Percentiles rank a stretch among this genome's conserved stretches.
Evolutionary conservation across 768 basidiomycete genomes (phyloP).

Genomic region (Tulasnella sp.): DNA sequence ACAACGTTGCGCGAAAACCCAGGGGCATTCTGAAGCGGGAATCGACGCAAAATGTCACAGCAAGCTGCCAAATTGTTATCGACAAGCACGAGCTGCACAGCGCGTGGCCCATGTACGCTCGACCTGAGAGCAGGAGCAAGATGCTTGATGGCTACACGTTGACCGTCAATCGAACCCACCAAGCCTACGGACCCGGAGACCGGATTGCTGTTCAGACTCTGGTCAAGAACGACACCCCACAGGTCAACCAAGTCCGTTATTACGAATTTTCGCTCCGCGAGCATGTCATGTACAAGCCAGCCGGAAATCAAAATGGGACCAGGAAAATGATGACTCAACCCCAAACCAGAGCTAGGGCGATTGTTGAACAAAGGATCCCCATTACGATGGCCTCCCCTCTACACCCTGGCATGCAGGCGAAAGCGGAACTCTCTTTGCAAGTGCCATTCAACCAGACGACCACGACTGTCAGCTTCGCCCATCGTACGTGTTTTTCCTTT

Average conservation of each 20-base stretch:
- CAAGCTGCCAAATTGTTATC: constrained; percentile 68
- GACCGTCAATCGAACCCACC: constrained; percentile 66
- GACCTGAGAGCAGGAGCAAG: constrained; percentile 65
- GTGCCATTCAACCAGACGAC: constrained; percentile 72
- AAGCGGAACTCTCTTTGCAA: constrained; percentile 65
- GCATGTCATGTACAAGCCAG: constrained; percentile 64
- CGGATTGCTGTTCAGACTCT: constrained; percentile 66
- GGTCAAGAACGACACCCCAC: constrained; percentile 63
- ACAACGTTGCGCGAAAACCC: constrained; percentile 1
- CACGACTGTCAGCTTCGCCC: constrained; percentile 72
- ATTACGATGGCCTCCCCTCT: constrained; percentile 58
- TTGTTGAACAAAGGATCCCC: constrained; percentile 68
- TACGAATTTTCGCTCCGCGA: constrained; percentile 81
- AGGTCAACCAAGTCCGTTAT: constrained; percentile 70
- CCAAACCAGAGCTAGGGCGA: constrained; percentile 48
- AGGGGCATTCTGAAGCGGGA: constrained; percentile 81
- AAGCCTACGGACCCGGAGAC: constrained; percentile 85
- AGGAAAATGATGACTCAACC: constrained; percentile 47
- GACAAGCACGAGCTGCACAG: constrained; percentile 93
- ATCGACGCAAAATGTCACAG: constrained; percentile 63
- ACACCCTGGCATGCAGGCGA: constrained; percentile 65
- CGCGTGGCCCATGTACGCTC: constrained; percentile 86
- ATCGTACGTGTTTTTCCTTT: constrained; percentile 42
- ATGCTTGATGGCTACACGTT: constrained; percentile 67
- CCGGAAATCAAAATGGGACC: constrained; percentile 45